These are phyloP conservation scores for Fusarium protoensiforme DNA, from an alignment of 2,329 filamentous ascomycete genomes.

Conservation along the genomic window DNA sequence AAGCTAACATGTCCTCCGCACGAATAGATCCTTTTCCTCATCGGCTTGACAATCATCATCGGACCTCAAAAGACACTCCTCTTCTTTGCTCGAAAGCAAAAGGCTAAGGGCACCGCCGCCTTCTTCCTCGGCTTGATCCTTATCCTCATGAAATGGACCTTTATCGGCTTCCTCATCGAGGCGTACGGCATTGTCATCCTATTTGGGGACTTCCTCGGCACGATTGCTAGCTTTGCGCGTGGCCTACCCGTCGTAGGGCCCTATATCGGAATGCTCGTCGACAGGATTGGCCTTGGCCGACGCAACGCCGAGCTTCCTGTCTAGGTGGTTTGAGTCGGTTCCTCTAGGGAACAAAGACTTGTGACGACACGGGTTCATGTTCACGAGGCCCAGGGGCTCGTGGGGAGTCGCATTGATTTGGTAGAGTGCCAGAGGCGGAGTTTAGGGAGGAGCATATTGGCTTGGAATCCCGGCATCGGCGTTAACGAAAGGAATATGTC, in stretches of 20 bases:
- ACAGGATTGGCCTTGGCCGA: conserved; percentile 75
- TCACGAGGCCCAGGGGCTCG: neutral
- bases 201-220: conserved; percentile 96
- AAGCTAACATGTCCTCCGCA: conserved; percentile 14
- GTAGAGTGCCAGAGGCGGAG: conserved; percentile 24
- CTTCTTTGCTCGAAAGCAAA: conserved; percentile 95
- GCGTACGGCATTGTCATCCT: conserved; percentile 92
- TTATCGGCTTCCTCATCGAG: conserved; percentile 91
- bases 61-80: conserved; percentile 88
- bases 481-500: conserved; percentile 33
- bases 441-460: conserved; percentile 33
- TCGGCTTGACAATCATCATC: conserved; percentile 96
- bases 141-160: conserved; percentile 90
- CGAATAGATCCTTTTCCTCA: conserved; percentile 91
- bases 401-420: conserved; percentile 16
- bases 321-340: conserved; percentile 52
- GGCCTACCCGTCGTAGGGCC: conserved; percentile 88
- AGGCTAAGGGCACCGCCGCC: conserved; percentile 89
- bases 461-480: conserved; percentile 35
- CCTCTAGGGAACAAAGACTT: neutral
- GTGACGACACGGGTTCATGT: neutral
- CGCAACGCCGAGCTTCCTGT: conserved; percentile 84
- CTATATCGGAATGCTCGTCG: conserved; percentile 80
- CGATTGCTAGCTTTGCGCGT: conserved; percentile 87
- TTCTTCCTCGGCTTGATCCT: conserved; percentile 86